A percentile compares a stretch with the other conserved stretches of the same genome.
Conservation (phyloP, 1,284 basidiomycete species). For the Serendipita sp. region DNA sequence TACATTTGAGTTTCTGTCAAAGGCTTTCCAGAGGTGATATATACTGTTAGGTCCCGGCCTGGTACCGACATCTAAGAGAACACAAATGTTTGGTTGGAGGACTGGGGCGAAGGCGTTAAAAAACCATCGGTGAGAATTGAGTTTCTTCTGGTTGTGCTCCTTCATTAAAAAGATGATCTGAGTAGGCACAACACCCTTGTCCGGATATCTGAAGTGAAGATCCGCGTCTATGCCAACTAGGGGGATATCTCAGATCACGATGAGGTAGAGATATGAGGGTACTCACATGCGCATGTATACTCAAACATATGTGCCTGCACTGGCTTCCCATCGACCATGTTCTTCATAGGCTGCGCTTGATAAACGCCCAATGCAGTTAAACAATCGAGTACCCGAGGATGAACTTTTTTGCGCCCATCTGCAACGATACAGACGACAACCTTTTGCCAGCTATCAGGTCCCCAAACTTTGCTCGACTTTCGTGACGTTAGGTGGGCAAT, state of each 20-base stretch:
- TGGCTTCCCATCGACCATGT: conserved; percentile 71
- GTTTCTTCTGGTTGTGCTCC: conserved; percentile 92
- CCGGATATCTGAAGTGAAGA: conserved; percentile 85
- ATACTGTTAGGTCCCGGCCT: conserved; percentile 71
- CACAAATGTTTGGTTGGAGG: conserved; percentile 77
- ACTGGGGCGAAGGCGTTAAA: conserved; percentile 78
- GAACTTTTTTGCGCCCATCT: conserved; percentile 84
- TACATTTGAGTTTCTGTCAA: conserved; percentile 85
- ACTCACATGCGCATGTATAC: conserved; percentile 17
- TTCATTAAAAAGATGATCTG: conserved; percentile 85
- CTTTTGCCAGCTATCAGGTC: conserved; percentile 94
- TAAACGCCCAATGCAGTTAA: conserved; percentile 69
- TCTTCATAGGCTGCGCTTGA: conserved; percentile 77
- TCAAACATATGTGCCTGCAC: conserved; percentile 94
- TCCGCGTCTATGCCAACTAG: conserved; percentile 67
- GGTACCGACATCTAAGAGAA: conserved; percentile 88
- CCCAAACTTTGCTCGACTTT: conserved; percentile 93
- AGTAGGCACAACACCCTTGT: conserved; percentile 87
- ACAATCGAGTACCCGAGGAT: conserved; percentile 88
- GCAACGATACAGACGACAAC: conserved; percentile 92
- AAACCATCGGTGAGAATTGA: conserved; percentile 92
- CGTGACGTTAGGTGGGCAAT: conserved; percentile 32
- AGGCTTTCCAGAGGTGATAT: conserved; percentile 91
- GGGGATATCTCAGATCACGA: not conserved
- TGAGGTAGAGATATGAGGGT: not conserved